Evolutionary conservation across 2,329 filamentous ascomycete genomes (phyloP).

Genomic region (Pyrenochaeta sp.): DNA sequence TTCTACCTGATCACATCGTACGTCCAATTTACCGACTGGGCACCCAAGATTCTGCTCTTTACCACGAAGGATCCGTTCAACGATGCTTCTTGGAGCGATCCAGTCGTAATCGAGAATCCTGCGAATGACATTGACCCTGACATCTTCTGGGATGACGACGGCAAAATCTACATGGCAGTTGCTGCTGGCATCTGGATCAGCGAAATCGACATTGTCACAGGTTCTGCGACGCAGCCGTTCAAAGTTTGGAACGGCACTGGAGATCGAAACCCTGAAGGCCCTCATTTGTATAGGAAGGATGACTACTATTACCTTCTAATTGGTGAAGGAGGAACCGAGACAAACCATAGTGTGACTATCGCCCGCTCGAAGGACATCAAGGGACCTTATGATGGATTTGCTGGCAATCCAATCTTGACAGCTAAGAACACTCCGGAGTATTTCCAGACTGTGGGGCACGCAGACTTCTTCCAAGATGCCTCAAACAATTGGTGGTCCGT

Average conservation of each 20-base stretch:
- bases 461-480: slow-evolving; percentile 37
- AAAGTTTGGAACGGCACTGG: slow-evolving; percentile 45
- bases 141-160: slow-evolving; percentile 64
- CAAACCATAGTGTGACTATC: slow-evolving; percentile 31
- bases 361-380: slow-evolving; percentile 23
- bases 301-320: slow-evolving; percentile 44
- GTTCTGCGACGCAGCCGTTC: slow-evolving; percentile 16
- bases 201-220: slow-evolving; percentile 37
- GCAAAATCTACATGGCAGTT: slow-evolving; percentile 57
- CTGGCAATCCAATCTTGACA: slow-evolving; percentile 49
- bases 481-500: slow-evolving; percentile 35
- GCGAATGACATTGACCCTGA: slow-evolving; percentile 62
- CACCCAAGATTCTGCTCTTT: too few species aligned
- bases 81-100: neutral
- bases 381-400: slow-evolving; percentile 46
- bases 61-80: too few species aligned
- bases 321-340: slow-evolving; percentile 42
- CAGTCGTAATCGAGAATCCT: slow-evolving; percentile 46
- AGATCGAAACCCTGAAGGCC: slow-evolving; percentile 36
- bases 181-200: slow-evolving; percentile 6
- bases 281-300: slow-evolving; percentile 45
- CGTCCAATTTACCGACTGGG: too few species aligned
- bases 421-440: slow-evolving; percentile 46
- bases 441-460: slow-evolving; percentile 42
- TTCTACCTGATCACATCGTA: slow-evolving; percentile 24